Percentiles rank a stretch among this genome's conserved stretches.
Conservation (phyloP, 2,329 filamentous ascomycete species). For the Neurospora crassa region DNA sequence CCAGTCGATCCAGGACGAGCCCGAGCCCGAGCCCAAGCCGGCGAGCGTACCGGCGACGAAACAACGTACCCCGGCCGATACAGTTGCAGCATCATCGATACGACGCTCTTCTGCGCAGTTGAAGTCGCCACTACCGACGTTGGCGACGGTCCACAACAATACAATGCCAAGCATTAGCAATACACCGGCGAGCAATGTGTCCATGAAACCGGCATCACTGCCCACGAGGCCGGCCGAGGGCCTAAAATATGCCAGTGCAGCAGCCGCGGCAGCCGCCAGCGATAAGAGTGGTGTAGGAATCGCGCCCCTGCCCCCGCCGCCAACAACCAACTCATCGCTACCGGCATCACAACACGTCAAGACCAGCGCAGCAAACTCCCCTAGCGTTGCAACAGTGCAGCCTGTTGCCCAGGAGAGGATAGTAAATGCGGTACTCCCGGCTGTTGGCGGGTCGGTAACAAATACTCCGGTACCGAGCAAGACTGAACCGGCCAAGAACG, state of each 20-base stretch:
- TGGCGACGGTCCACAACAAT: slow-evolving; percentile 80
- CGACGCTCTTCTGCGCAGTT: slow-evolving; percentile 79
- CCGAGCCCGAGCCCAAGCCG: slow-evolving; percentile 46
- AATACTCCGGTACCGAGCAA: slow-evolving; percentile 19
- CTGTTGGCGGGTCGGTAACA: slow-evolving; percentile 18
- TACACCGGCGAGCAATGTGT: slow-evolving; percentile 33
- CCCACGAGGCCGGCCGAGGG: slow-evolving; percentile 80
- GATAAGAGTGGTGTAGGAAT: slow-evolving; percentile 87
- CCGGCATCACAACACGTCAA: slow-evolving; percentile 45
- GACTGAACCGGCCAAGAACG: slow-evolving; percentile 23
- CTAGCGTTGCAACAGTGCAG: slow-evolving; percentile 37
- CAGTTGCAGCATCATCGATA: slow-evolving; percentile 39
- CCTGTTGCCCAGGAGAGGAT: slow-evolving; percentile 31
- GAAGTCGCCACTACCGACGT: slow-evolving; percentile 86
- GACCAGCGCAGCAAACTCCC: slow-evolving; percentile 45
- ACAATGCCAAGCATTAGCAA: slow-evolving; percentile 52
- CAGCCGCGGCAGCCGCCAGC: slow-evolving; percentile 82
- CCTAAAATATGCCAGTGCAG: slow-evolving; percentile 93
- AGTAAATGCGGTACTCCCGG: slow-evolving; percentile 22
- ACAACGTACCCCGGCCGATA: slow-evolving; percentile 47
- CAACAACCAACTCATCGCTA: slow-evolving; percentile 45
- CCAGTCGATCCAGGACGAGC: slow-evolving; percentile 83
- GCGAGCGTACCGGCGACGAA: slow-evolving; percentile 40
- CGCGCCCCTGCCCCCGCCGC: slow-evolving; percentile 83
- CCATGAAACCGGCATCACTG: slow-evolving; percentile 88